Conservation (phyloP, 371 early-diverging fungal species). For the Mucor saturninus region DNA sequence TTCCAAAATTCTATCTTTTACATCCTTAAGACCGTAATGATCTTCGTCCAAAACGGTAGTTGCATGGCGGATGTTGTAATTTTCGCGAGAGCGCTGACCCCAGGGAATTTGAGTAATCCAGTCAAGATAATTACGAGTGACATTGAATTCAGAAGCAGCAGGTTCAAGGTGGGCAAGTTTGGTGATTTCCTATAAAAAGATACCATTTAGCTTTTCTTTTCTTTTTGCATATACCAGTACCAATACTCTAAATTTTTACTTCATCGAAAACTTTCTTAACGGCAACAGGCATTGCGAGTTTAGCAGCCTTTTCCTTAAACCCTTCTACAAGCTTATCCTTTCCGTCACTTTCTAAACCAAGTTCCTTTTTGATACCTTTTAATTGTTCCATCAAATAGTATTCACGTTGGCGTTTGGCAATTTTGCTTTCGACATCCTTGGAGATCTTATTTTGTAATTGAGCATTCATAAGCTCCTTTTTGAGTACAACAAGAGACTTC, state of each 20-base stretch:
- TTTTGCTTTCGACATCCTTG: conserved; percentile 95
- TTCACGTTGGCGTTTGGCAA: conserved; percentile 94
- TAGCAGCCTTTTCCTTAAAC: conserved; percentile 83
- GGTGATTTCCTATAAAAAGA: conserved; percentile 77
- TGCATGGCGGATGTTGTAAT: conserved; percentile 88
- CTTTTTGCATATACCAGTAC: conserved; percentile 40
- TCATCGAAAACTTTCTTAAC: conserved; percentile 96
- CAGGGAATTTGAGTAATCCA: conserved; percentile 98
- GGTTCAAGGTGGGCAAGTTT: conserved; percentile 94
- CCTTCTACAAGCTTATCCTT: conserved; percentile 95
- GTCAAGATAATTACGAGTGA: conserved; percentile 96
- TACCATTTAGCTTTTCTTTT: background rate
- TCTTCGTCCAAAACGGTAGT: conserved; percentile 91
- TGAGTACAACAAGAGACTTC: conserved; percentile 89
- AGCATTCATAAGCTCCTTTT: conserved; percentile 96
- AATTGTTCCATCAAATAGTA: conserved; percentile 98
- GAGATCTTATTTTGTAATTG: conserved; percentile 95
- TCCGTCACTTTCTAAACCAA: conserved; percentile 95
- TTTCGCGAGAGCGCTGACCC: conserved; percentile 89
- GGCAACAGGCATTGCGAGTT: conserved; percentile 88
- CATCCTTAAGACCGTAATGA: conserved; percentile 98
- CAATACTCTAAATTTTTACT: conserved; percentile 10
- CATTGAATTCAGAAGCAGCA: conserved; percentile 96
- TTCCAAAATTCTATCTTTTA: conserved; percentile 97
- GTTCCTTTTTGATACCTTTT: conserved; percentile 97